Conservation (phyloP, 306 rosid species). For the Lathyrus aphaca region DNA sequence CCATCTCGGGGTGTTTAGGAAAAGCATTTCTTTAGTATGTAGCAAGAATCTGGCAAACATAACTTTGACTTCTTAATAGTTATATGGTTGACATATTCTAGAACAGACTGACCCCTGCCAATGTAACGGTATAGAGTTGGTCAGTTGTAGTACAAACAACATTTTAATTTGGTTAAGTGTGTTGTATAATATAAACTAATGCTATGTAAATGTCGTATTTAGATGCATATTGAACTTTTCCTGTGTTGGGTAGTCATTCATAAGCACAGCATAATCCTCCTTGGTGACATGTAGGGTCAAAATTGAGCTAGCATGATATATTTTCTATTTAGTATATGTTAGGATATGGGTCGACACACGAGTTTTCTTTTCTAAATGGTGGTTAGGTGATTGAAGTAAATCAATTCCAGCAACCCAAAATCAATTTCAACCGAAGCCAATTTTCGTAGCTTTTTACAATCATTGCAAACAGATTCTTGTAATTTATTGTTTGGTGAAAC, state of each 20-base stretch:
- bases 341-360: not conserved
- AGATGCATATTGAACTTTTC: slow-evolving; percentile 26
- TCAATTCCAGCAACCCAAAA: not conserved
- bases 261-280: slow-evolving; percentile 9
- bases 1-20: slow-evolving; percentile 1
- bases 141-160: slow-evolving; percentile 28
- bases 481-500: not conserved
- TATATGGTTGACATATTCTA: slow-evolving; percentile 12
- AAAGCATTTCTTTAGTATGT: slow-evolving; percentile 14
- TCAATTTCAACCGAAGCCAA: not conserved
- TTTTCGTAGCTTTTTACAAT: not conserved
- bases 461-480: not conserved
- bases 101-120: slow-evolving; percentile 31
- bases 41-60: slow-evolving; percentile 32
- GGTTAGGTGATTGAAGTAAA: not conserved
- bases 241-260: slow-evolving; percentile 7
- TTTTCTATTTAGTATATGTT: not conserved
- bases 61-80: slow-evolving; percentile 13
- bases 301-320: slow-evolving; percentile 3
- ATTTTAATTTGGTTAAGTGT: not conserved
- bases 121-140: slow-evolving; percentile 14
- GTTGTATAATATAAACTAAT: slow-evolving; percentile 25
- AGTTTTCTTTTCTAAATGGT: not conserved
- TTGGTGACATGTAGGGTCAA: not conserved
- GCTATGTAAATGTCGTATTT: slow-evolving; percentile 19